These are phyloP conservation scores for Anastatica hierochuntica DNA, from an alignment of 345 rosid genomes.

Conservation along the genomic window DNA sequence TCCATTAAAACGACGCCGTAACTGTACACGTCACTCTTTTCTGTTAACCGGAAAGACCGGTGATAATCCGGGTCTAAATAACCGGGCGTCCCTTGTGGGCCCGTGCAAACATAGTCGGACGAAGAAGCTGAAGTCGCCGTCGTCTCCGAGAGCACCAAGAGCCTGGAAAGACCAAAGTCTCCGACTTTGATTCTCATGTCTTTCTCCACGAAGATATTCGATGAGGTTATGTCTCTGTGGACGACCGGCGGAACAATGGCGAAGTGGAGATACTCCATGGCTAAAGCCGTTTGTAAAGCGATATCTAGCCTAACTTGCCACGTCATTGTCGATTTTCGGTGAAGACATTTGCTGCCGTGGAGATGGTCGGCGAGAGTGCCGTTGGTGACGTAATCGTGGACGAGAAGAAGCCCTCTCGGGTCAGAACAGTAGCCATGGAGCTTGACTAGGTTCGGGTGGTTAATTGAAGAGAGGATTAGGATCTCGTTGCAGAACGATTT, in stretches of 20 bases:
- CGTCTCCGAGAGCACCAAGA: conserved; percentile 40
- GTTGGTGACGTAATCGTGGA: conserved; percentile 74
- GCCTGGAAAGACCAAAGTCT: conserved; percentile 81
- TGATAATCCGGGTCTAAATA: conserved; percentile 90
- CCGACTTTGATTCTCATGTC: conserved; percentile 86
- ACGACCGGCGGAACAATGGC: conserved; percentile 57
- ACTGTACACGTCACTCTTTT: conserved; percentile 85
- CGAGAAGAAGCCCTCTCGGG: conserved; percentile 83
- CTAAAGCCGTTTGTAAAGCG: conserved; percentile 62
- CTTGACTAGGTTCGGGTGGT: conserved; percentile 78
- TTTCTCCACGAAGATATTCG: conserved; percentile 75
- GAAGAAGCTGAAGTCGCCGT: conserved; percentile 35
- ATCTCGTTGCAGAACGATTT: conserved; percentile 91
- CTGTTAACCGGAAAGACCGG: conserved; percentile 79
- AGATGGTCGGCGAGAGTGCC: conserved; percentile 91
- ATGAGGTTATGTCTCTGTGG: conserved; percentile 74
- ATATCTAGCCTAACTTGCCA: conserved; percentile 81
- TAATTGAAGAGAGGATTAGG: conserved; percentile 66
- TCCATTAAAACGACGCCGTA: conserved; percentile 81
- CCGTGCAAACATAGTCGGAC: conserved; percentile 73
- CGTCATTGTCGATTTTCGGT: conserved; percentile 29
- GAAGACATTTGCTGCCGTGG: conserved; percentile 50
- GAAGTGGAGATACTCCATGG: conserved; percentile 73
- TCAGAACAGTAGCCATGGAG: conserved; percentile 96
- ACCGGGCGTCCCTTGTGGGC: conserved; percentile 94